These are phyloP conservation scores for Berberis vulgaris DNA, from an alignment of 164 flowering plant species.

Conservation along the genomic window DNA sequence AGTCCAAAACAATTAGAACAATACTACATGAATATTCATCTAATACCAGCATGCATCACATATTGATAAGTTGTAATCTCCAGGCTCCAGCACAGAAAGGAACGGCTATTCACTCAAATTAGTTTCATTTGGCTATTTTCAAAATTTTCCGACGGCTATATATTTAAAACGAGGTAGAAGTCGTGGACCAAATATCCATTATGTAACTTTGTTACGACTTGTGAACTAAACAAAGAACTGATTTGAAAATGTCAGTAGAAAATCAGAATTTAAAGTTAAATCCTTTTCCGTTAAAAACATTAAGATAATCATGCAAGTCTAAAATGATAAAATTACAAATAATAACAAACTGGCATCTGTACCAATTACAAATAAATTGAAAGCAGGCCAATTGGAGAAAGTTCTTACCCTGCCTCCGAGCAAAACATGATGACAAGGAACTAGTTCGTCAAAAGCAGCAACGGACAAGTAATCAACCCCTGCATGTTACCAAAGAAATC, in stretches of 20 bases:
- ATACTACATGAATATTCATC: neutral
- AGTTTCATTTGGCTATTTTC: neutral
- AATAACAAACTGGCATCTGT: neutral
- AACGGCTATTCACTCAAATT: neutral
- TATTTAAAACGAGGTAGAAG: no score
- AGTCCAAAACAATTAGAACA: neutral
- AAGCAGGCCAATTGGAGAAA: neutral
- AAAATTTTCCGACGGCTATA: no score
- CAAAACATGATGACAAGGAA: constrained; percentile 61
- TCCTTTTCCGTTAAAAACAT: neutral
- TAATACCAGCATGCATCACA: no score
- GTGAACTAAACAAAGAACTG: neutral
- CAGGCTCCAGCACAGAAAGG: neutral
- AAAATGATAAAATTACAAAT: neutral
- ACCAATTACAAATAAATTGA: neutral
- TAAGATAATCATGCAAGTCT: neutral
- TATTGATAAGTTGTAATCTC: no score
- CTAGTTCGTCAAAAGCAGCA: constrained; percentile 68
- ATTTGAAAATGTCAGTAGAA: neutral
- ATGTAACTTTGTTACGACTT: no score
- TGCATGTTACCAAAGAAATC: constrained; percentile 14
- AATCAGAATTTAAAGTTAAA: neutral
- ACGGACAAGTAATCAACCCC: constrained; percentile 89
- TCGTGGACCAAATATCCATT: no score
- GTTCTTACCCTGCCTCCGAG: constrained; percentile 58